Evolutionary conservation across 495 filamentous ascomycete genomes (phyloP).

Genomic region (Daldinia concentrica): DNA sequence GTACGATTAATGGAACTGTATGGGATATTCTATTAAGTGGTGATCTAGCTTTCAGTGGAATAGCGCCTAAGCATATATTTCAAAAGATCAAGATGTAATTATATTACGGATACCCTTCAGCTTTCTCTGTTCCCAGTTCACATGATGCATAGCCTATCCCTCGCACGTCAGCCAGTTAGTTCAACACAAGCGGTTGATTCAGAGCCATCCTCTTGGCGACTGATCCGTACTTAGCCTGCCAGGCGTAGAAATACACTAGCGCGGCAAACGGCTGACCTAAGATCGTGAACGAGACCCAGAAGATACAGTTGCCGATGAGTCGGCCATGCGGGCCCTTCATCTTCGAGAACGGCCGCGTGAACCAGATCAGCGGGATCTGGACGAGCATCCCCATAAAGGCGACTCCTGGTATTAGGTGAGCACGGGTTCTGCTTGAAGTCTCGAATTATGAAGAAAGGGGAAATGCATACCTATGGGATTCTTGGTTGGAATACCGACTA

Average conservation of each 20-base stretch:
- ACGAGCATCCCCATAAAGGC: constrained; percentile 94
- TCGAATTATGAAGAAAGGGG: background rate
- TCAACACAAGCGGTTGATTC: constrained; percentile 11
- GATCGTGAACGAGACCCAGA: constrained; percentile 94
- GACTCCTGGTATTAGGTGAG: constrained; percentile 65
- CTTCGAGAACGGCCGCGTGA: constrained; percentile 81
- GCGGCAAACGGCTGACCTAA: constrained; percentile 93
- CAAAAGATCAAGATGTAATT: background rate
- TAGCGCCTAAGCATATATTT: background rate
- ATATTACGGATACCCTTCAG: background rate
- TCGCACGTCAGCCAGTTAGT: background rate
- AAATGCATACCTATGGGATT: constrained; percentile 79
- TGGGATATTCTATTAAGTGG: background rate
- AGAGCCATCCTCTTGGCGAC: constrained; percentile 51
- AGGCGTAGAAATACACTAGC: constrained; percentile 94
- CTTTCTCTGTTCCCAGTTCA: background rate
- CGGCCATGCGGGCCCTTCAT: constrained; percentile 76
- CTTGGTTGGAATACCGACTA: constrained; percentile 95
- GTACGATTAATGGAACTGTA: no score
- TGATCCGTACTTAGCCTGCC: constrained; percentile 97
- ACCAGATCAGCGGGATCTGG: constrained; percentile 85
- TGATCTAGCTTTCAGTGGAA: background rate
- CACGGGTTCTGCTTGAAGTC: background rate
- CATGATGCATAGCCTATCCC: background rate
- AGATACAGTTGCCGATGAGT: constrained; percentile 87